These are phyloP conservation scores for Hanseniaspora singularis DNA, from an alignment of 805 yeast genomes.

Conservation along the genomic window DNA sequence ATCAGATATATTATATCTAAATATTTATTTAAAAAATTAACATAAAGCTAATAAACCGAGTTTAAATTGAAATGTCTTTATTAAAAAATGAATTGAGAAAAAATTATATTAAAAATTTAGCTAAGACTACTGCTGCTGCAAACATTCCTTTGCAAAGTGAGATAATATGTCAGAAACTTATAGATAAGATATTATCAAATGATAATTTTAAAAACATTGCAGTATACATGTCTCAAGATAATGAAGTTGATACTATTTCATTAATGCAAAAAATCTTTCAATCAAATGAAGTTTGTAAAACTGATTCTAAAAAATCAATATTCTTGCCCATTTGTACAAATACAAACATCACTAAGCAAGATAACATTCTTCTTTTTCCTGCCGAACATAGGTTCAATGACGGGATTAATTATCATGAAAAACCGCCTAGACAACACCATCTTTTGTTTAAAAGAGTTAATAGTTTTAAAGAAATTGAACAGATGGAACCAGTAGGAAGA, in stretches of 20 bases:
- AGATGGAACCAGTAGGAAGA: conserved; percentile 53
- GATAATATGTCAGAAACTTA: not conserved
- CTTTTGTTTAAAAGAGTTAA: conserved; percentile 47
- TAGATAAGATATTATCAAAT: not conserved
- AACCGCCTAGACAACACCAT: conserved; percentile 29
- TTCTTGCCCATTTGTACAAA: conserved; percentile 46
- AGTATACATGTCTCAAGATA: conserved; percentile 7
- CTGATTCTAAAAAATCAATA: no score
- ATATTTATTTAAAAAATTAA: no score
- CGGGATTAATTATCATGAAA: not conserved
- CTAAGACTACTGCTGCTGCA: not conserved
- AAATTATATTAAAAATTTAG: not conserved
- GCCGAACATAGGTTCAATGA: conserved; percentile 15
- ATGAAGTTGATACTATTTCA: conserved; percentile 5
- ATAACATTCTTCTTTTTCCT: conserved; percentile 18
- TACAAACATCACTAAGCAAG: conserved; percentile 26
- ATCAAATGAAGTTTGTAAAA: no score
- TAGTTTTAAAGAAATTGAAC: conserved; percentile 32
- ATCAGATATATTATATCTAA: no score
- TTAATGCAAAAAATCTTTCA: not conserved
- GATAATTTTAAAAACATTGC: conserved; percentile 4
- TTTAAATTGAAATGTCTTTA: no score
- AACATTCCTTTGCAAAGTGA: not conserved
- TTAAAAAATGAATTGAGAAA: conserved; percentile 6
- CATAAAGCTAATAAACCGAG: no score